Evolutionary conservation across 805 yeast species (phyloP).

Genomic region (Pichia thaimueangensis): DNA sequence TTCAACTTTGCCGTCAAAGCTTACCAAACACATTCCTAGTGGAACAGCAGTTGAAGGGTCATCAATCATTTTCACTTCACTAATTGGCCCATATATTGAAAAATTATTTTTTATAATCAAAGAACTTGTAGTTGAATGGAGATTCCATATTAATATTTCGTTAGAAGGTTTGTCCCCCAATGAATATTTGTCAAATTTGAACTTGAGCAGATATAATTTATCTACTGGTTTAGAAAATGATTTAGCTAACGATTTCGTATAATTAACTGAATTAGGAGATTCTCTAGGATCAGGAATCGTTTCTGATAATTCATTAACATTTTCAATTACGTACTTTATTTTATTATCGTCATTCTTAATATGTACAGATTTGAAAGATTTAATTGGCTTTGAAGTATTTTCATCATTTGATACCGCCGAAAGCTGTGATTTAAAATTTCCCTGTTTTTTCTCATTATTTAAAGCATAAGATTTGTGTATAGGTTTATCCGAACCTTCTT

Average conservation of each 20-base stretch:
- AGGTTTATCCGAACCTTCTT: too few relatives aligned
- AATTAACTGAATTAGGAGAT: constrained; percentile 5
- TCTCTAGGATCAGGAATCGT: constrained; percentile 22
- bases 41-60: constrained; percentile 79
- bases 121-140: constrained; percentile 49
- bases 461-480: constrained; percentile 3
- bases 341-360: background rate
- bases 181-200: constrained; percentile 59
- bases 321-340: constrained; percentile 1
- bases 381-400: background rate
- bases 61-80: constrained; percentile 49
- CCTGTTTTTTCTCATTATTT: background rate
- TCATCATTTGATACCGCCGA: background rate
- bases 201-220: constrained; percentile 18
- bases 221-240: constrained; percentile 3
- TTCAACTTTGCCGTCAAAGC: constrained; percentile 52
- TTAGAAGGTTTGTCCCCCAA: constrained; percentile 68
- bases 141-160: constrained; percentile 64
- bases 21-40: constrained; percentile 60
- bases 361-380: constrained; percentile 4
- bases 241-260: constrained; percentile 9
- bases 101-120: constrained; percentile 44
- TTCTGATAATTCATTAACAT: constrained; percentile 6
- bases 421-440: constrained; percentile 4
- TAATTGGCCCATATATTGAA: constrained; percentile 56